Evolutionary conservation across 2,329 filamentous ascomycete species (phyloP), one percentile per base, ranked within the genome.

Genomic region (Sarocladiaceae sp.): DNA sequence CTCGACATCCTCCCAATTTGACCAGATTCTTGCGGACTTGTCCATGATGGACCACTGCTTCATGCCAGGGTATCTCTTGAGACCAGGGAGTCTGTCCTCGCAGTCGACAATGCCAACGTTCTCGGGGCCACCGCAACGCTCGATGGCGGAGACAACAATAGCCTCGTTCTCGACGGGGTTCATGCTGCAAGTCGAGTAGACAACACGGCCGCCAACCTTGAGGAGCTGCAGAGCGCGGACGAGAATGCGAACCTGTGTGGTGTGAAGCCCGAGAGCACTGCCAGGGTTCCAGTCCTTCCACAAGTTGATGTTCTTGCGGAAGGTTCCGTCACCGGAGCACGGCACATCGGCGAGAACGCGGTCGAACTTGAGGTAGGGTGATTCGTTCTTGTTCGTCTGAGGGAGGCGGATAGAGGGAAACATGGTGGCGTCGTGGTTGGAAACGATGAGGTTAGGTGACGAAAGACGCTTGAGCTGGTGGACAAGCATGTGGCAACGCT

Each of bases 141-240:
- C 87, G 60, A 99, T 92, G 11, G 94, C 94, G 23, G 87, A 86
- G 1, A 89, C 84, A 55, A 99, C 77, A 15, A 97, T 91, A 6
- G 94, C 87, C 71, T 99, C 94, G 64, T 99, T 96, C 75, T 99
- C 94, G 25, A 97, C 84, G 0, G 94, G 94, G 71, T 99, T 99
- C 88, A 99, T 90, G 69, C 91, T 97, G 78, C 94, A 99, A 18
- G 94, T 99, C 3, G 93, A 97, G 74, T 97, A 99, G 50, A 99
- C 93, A 25, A 97, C 89, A 57, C 92, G 84, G 50, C 94, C 94
- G 36, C 94, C 93, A 52, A 90, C 87, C 76, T 97, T 97, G 59
- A 99, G 82, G 84, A 99, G 90, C 72, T 97, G 93, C 50, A 99
- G 78, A 28, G 94, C 90, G 56, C 94, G 86, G 53, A 96, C 88